Evolutionary conservation across 768 basidiomycete species (phyloP).

Genomic region (Trametes villosa): DNA sequence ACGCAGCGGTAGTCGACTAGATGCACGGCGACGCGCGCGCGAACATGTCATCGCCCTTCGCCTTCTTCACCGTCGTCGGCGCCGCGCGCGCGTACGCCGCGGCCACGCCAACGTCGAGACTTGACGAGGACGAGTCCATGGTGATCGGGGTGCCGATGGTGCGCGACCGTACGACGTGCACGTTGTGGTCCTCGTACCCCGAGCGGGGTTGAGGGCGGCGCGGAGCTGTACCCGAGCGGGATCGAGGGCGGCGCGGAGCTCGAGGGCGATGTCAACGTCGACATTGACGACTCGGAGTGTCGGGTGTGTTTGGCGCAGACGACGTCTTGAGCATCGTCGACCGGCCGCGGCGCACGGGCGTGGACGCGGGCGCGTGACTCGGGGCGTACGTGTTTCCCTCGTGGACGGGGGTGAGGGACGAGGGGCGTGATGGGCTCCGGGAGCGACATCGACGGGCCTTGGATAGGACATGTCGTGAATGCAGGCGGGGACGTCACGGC

Average conservation of each 20-base stretch:
- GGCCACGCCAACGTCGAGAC: background rate
- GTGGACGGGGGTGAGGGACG: slow-evolving; percentile 17
- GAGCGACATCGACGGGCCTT: slow-evolving; percentile 21
- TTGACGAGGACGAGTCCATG: slow-evolving; percentile 6
- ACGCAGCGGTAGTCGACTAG: slow-evolving; percentile 9
- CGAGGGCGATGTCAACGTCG: slow-evolving; percentile 36
- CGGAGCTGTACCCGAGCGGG: slow-evolving; percentile 31
- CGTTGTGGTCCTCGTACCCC: slow-evolving; percentile 31
- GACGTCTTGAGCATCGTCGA: no score
- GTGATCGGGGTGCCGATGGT: slow-evolving; percentile 14
- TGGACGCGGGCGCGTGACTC: slow-evolving; percentile 19
- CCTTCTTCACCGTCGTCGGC: slow-evolving; percentile 19
- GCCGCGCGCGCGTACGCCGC: background rate
- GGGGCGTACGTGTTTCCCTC: slow-evolving; percentile 10
- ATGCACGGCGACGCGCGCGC: slow-evolving; percentile 21
- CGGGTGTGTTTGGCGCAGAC: slow-evolving; percentile 28
- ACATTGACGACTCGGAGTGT: slow-evolving; percentile 38
- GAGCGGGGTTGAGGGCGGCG: no score
- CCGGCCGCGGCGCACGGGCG: background rate
- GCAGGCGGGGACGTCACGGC: slow-evolving; percentile 24
- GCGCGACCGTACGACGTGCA: slow-evolving; percentile 23
- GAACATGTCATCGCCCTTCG: slow-evolving; percentile 19
- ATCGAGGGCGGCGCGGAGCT: slow-evolving; percentile 36
- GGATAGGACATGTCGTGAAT: slow-evolving; percentile 26
- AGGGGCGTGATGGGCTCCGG: slow-evolving; percentile 25